Evolutionary conservation across 2,329 filamentous ascomycete species (phyloP), one percentile per base, ranked within the genome.

Genomic region (Alternaria conjuncta): DNA sequence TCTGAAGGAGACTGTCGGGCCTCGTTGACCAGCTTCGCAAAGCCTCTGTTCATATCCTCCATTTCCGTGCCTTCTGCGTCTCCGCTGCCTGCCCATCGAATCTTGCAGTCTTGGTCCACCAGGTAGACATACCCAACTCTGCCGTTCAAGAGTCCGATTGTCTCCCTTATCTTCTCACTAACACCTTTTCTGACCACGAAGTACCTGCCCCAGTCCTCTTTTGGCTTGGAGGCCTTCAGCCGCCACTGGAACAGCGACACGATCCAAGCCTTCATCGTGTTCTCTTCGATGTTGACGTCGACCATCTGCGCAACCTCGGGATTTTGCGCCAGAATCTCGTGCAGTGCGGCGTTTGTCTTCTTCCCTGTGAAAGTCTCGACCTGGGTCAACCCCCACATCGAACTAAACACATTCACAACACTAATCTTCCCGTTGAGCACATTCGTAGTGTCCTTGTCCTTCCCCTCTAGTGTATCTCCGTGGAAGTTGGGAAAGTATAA

Each of bases 101-200:
- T 96, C 81, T 89, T 92, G 79, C 94, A 97, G 67, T 94, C 86
- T 66, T 89, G 85, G 78, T 99, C 96, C 62, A 99, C 85, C 51
- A 99, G 85, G 80, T 97, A 99, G 5, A 94, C 91, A 82, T 97
- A 98, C 41, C 94, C 95, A 32, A 97, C 95, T 81, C 94, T 96
- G 70, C 89, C 89, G 81, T 99, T 99, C 76, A 97, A 83, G 77
- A 97, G 79, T 6, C 88, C 88, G 72, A 90, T 86, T 5, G 86
- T 84, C 73, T 89, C 86, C 68, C 86, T 84, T 44, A 89, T 82
- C 18, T 82, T 78, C 53, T 88, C 85, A 13, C 80, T 83, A 21
- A 90, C 81, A 3, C 87, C 87, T 64, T 83, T 86, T 63, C 84
- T 81, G 18, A 90, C 84, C 59, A 90, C 79, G 72, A 90, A 90